phyloP scores from a whole-genome alignment of 768 basidiomycete species.

The Panus rudis region DNA sequence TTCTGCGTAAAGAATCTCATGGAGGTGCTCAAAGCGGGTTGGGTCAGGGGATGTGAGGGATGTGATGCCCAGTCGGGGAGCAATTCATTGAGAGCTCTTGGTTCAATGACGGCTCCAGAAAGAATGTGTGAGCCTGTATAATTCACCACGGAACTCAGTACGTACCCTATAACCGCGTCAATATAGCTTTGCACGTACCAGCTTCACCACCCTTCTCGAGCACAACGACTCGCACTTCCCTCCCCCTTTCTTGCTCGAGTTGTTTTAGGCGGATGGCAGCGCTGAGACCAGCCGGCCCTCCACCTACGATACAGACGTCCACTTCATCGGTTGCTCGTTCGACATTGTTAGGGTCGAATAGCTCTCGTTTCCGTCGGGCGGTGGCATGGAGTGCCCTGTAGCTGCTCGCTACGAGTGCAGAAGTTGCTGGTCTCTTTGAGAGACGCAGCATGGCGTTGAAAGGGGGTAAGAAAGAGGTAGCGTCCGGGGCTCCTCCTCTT shows the following conservation, averaged over 20 bases:
- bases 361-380: constrained; percentile 23
- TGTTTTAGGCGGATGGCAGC: constrained; percentile 97
- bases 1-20: constrained; percentile 84
- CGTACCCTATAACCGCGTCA: neutral
- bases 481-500: no score
- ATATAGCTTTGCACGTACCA: constrained; percentile 44
- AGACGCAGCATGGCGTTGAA: no score
- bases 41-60: constrained; percentile 69
- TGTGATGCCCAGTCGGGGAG: constrained; percentile 75
- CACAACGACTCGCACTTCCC: constrained; percentile 84
- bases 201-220: constrained; percentile 93
- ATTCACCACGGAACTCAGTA: neutral
- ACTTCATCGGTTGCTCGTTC: constrained; percentile 88
- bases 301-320: constrained; percentile 96
- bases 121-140: constrained; percentile 82
- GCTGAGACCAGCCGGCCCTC: constrained; percentile 88
- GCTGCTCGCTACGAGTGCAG: no score
- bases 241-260: constrained; percentile 71
- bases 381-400: constrained; percentile 24
- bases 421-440: no score
- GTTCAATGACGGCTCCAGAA: constrained; percentile 93
- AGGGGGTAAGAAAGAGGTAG: no score
- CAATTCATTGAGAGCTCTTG: constrained; percentile 84
- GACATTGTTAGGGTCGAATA: constrained; percentile 50
- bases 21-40: constrained; percentile 65